phyloP scores from a whole-genome alignment of 176 grass and related monocot genomes.

The Dendrocalamus sinicus region DNA sequence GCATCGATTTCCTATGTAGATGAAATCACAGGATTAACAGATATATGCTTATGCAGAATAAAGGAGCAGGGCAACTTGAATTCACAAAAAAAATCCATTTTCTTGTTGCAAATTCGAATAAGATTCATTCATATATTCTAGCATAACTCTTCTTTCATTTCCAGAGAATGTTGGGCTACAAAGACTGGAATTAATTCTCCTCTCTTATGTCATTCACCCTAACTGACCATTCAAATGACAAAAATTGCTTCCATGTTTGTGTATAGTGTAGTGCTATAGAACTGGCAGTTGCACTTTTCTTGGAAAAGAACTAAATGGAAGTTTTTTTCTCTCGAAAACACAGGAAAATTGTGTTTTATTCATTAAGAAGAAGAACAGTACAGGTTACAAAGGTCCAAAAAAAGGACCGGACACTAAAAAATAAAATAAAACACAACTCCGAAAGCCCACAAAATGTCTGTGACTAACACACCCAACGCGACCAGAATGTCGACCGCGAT shows the following conservation, averaged over 20 bases:
- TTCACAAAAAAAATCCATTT: neutral
- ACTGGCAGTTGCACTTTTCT: neutral
- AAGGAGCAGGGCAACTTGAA: neutral
- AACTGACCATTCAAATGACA: neutral
- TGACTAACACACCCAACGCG: no score
- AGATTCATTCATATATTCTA: neutral
- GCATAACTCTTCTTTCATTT: neutral
- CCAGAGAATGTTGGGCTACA: neutral
- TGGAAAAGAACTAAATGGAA: constrained; percentile 12
- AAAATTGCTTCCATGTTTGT: neutral
- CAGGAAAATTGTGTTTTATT: no score
- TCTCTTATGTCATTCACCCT: neutral
- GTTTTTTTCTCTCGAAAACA: no score
- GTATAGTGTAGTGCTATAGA: constrained; percentile 3
- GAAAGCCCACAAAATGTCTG: no score
- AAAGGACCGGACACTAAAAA: no score
- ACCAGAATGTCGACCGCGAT: no score
- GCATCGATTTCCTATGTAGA: neutral
- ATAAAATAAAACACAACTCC: no score
- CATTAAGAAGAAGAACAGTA: no score
- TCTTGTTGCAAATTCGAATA: neutral
- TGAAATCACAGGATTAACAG: neutral
- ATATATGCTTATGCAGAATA: neutral
- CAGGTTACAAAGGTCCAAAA: no score
- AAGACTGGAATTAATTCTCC: neutral